Evolutionary conservation across 2,329 filamentous ascomycete genomes (phyloP).

Genomic region (Elsinoe batatas): DNA sequence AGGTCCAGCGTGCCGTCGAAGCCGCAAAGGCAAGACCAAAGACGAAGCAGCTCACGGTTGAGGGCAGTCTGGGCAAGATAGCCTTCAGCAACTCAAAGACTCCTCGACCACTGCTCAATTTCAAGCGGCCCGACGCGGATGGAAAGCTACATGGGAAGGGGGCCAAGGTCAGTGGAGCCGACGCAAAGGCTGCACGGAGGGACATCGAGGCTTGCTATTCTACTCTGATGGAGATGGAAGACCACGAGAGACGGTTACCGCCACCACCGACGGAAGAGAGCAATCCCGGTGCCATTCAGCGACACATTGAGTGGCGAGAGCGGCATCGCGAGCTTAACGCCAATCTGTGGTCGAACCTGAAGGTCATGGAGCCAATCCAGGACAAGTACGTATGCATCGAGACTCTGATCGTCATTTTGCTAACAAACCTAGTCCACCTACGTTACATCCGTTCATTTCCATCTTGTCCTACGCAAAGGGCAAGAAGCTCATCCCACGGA

Average conservation of each 20-base stretch:
- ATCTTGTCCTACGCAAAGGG: conserved; percentile 92
- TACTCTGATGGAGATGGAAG: conserved; percentile 86
- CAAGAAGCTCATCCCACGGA: conserved; percentile 88
- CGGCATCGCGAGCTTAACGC: conserved; percentile 61
- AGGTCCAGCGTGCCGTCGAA: conserved; percentile 93
- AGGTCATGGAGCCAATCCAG: conserved; percentile 85
- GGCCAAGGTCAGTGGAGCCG: conserved; percentile 49
- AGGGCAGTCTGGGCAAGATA: conserved; percentile 93
- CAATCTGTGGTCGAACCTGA: conserved; percentile 75
- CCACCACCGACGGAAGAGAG: conserved; percentile 53
- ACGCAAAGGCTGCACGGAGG: conserved; percentile 71
- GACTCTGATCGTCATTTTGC: not conserved
- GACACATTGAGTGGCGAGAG: conserved; percentile 71
- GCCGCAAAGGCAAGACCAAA: conserved; percentile 96
- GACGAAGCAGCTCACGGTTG: conserved; percentile 92
- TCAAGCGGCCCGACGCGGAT: conserved; percentile 72
- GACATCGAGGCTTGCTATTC: conserved; percentile 85
- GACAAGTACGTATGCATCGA: conserved; percentile 32
- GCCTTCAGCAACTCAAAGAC: conserved; percentile 99
- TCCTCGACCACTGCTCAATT: conserved; percentile 85
- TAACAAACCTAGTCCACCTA: conserved; percentile 48
- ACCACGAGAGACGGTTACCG: conserved; percentile 75
- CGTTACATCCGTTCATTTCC: conserved; percentile 83
- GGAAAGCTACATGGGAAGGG: conserved; percentile 44
- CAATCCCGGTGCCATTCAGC: conserved; percentile 59